These are phyloP conservation scores for Sporothrix humicola DNA, from an alignment of 2,329 filamentous ascomycete genomes.

Conservation along the genomic window DNA sequence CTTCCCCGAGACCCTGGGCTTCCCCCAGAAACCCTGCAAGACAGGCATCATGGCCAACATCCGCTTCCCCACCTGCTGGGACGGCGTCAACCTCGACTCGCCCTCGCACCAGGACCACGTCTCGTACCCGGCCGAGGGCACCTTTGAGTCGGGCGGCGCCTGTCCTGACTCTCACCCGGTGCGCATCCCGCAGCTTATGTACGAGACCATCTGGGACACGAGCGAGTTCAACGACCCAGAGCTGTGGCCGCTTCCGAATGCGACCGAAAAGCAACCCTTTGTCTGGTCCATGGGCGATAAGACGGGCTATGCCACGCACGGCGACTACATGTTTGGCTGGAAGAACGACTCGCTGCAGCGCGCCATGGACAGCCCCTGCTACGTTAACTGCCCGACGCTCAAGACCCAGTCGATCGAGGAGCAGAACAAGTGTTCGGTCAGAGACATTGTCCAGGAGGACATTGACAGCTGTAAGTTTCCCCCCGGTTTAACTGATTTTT, in stretches of 20 bases:
- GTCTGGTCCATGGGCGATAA: slow-evolving; percentile 42
- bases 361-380: slow-evolving; percentile 30
- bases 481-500: too few species aligned
- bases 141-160: slow-evolving; percentile 53
- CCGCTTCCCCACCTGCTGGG: slow-evolving; percentile 56
- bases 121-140: slow-evolving; percentile 47
- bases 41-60: slow-evolving; percentile 53
- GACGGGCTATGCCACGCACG: slow-evolving; percentile 44
- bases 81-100: slow-evolving; percentile 55
- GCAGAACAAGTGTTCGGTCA: slow-evolving; percentile 43
- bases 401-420: slow-evolving; percentile 44
- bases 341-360: slow-evolving; percentile 44
- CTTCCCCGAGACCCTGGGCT: slow-evolving; percentile 49
- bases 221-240: slow-evolving; percentile 44
- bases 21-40: slow-evolving; percentile 48
- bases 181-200: slow-evolving; percentile 47
- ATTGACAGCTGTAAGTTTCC: slow-evolving; percentile 43
- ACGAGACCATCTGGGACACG: slow-evolving; percentile 55
- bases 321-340: slow-evolving; percentile 46
- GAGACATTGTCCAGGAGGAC: slow-evolving; percentile 42
- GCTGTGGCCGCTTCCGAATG: slow-evolving; percentile 43
- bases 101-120: slow-evolving; percentile 47
- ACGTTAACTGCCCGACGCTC: slow-evolving; percentile 36
- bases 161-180: slow-evolving; percentile 53
- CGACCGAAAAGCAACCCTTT: slow-evolving; percentile 45